Conservation (phyloP, 2,329 filamentous ascomycete genomes). For the Pezicula radicicola region DNA sequence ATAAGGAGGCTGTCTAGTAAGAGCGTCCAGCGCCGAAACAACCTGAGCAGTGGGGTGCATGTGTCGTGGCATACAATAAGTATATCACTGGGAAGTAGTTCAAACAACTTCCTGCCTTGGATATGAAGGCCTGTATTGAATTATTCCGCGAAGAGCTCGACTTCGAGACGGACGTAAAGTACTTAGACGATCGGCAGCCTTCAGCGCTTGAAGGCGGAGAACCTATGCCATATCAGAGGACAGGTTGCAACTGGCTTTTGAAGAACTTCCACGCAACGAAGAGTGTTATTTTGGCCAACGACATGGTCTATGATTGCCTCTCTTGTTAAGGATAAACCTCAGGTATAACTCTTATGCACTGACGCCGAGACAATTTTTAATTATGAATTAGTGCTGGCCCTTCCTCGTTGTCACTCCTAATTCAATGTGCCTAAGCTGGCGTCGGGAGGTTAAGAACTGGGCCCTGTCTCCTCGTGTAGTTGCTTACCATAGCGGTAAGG, state of each 20-base stretch:
- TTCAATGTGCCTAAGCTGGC: slow-evolving; percentile 95
- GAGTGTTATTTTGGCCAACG: slow-evolving; percentile 90
- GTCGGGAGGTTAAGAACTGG: slow-evolving; percentile 93
- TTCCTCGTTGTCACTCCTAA: slow-evolving; percentile 94
- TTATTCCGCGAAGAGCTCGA: slow-evolving; percentile 57
- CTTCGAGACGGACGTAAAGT: slow-evolving; percentile 63
- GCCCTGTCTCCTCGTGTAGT: slow-evolving; percentile 81
- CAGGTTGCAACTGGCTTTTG: slow-evolving; percentile 93
- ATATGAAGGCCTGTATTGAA: slow-evolving; percentile 65
- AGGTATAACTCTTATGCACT: slow-evolving; percentile 17
- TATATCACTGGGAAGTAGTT: slow-evolving; percentile 80
- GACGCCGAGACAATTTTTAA: slow-evolving; percentile 40
- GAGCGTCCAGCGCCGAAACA: slow-evolving; percentile 65
- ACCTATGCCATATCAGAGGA: slow-evolving; percentile 89
- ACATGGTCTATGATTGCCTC: slow-evolving; percentile 88
- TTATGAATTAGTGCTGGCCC: slow-evolving; percentile 63
- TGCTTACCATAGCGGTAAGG: slow-evolving; percentile 81
- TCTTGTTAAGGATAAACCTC: slow-evolving; percentile 61
- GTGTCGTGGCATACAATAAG: slow-evolving; percentile 79
- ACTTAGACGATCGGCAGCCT: slow-evolving; percentile 64
- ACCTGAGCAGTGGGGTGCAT: slow-evolving; percentile 70
- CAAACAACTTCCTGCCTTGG: slow-evolving; percentile 46
- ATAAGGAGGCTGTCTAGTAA: slow-evolving; percentile 92
- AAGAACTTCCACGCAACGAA: slow-evolving; percentile 80
- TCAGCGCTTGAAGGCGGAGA: slow-evolving; percentile 70